A percentile compares a stretch with the other conserved stretches of the same genome.
phyloP scores from a whole-genome alignment of 441 rosid species.

The Populus tomentosa region DNA sequence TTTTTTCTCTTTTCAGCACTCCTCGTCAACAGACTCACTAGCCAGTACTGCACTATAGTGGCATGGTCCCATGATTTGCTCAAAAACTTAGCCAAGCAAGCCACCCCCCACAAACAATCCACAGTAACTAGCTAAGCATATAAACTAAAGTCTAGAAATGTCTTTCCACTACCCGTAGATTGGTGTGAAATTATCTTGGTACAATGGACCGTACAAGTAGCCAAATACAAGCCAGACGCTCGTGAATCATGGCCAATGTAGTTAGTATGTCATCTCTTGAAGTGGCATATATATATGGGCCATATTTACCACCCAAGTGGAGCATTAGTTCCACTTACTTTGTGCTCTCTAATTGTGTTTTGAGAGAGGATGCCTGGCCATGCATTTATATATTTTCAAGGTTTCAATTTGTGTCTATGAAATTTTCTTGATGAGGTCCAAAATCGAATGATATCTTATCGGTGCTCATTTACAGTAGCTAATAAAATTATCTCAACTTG shows the following conservation, averaged over 20 bases:
- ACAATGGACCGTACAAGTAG: not conserved
- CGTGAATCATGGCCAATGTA: not conserved
- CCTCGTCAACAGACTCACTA: constrained; percentile 12
- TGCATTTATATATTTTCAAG: not conserved
- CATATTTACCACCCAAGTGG: constrained; percentile 12
- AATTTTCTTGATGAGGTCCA: not conserved
- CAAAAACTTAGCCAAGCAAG: not conserved
- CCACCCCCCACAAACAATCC: not conserved
- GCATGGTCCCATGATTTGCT: constrained; percentile 16
- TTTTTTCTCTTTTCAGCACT: not conserved
- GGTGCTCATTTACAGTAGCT: not conserved
- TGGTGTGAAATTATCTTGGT: not conserved
- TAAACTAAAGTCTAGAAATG: not conserved
- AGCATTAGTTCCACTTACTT: constrained; percentile 21
- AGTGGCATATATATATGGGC: not conserved
- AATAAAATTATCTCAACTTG: not conserved
- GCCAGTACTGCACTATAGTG: not conserved
- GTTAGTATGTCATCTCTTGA: not conserved
- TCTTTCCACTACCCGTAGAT: not conserved
- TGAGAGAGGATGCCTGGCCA: not conserved
- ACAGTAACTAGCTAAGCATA: not conserved
- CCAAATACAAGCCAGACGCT: not conserved
- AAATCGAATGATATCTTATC: constrained; percentile 8
- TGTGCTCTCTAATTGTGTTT: constrained; percentile 14
- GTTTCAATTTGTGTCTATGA: not conserved